These are phyloP conservation scores for Exophiala sideris DNA, from an alignment of 2,329 filamentous ascomycete genomes.

Conservation along the genomic window DNA sequence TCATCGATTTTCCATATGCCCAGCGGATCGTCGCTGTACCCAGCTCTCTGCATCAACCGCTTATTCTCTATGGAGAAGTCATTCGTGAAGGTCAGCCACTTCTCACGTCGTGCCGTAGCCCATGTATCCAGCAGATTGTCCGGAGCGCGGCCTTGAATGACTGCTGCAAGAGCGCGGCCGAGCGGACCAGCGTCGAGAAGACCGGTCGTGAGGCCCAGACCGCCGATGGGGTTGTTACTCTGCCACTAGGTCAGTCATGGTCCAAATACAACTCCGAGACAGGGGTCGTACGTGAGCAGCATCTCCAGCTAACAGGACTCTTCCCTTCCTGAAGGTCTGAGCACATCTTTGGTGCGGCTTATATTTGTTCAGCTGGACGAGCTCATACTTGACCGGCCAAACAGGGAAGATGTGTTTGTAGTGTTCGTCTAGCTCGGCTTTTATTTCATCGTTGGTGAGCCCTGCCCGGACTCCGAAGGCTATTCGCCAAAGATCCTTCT, in stretches of 20 bases:
- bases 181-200: conserved; percentile 21
- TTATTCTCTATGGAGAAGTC: conserved; percentile 21
- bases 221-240: conserved; percentile 27
- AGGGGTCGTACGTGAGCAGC: conserved; percentile 19
- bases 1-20: conserved; percentile 20
- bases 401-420: conserved; percentile 26
- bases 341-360: conserved; percentile 24
- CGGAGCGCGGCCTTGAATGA: conserved; percentile 17
- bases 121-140: conserved; percentile 17
- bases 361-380: conserved; percentile 24
- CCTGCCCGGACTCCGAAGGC: conserved; percentile 38
- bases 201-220: conserved; percentile 24
- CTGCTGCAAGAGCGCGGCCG: conserved; percentile 15
- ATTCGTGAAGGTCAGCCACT: conserved; percentile 23
- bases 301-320: conserved; percentile 23
- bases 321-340: conserved; percentile 19
- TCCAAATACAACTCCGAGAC: background rate
- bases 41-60: conserved; percentile 15
- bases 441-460: conserved; percentile 32
- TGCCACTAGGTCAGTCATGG: background rate
- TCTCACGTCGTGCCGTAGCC: conserved; percentile 16
- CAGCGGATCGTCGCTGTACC: conserved; percentile 19
- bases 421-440: conserved; percentile 18
- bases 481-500: conserved; percentile 40
- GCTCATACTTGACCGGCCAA: conserved; percentile 26